Conservation (phyloP, 2,329 filamentous ascomycete species). For the Colletotrichum truncatum region DNA sequence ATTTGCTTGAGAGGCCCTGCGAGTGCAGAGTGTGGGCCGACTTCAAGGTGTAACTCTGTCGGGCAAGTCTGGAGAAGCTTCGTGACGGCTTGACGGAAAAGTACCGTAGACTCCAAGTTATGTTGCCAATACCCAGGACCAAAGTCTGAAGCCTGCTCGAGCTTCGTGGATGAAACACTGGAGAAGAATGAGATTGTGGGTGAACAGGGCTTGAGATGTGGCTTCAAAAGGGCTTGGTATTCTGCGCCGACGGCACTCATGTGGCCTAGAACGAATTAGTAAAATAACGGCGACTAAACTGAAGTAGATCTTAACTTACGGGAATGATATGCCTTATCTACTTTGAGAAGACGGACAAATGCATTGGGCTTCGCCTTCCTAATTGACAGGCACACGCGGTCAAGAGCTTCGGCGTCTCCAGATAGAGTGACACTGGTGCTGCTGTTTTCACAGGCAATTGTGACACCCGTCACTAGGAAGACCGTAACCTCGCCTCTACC, state of each 20-base stretch:
- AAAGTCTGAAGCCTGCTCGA: neutral
- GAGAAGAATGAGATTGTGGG: slow-evolving; percentile 16
- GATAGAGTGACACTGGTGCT: slow-evolving; percentile 39
- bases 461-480: slow-evolving; percentile 1
- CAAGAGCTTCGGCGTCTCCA: slow-evolving; percentile 33
- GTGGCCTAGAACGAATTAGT: slow-evolving; percentile 6
- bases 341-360: neutral
- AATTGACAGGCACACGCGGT: slow-evolving; percentile 36
- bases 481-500: slow-evolving; percentile 2
- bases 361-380: slow-evolving; percentile 25
- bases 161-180: neutral
- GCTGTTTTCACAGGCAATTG: slow-evolving; percentile 29
- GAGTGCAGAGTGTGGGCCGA: slow-evolving; percentile 29
- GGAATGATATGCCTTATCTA: slow-evolving; percentile 19
- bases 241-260: slow-evolving; percentile 18
- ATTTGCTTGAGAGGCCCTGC: slow-evolving; percentile 35
- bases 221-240: slow-evolving; percentile 14
- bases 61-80: slow-evolving; percentile 11
- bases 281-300: neutral
- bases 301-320: neutral
- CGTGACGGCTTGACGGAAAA: slow-evolving; percentile 24
- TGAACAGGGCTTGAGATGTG: neutral
- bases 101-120: slow-evolving; percentile 30
- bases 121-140: slow-evolving; percentile 27
- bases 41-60: slow-evolving; percentile 35